Evolutionary conservation across 2,329 filamentous ascomycete genomes (phyloP), one percentile per base, ranked within the genome.

Genomic region (Fusarium acutatum): DNA sequence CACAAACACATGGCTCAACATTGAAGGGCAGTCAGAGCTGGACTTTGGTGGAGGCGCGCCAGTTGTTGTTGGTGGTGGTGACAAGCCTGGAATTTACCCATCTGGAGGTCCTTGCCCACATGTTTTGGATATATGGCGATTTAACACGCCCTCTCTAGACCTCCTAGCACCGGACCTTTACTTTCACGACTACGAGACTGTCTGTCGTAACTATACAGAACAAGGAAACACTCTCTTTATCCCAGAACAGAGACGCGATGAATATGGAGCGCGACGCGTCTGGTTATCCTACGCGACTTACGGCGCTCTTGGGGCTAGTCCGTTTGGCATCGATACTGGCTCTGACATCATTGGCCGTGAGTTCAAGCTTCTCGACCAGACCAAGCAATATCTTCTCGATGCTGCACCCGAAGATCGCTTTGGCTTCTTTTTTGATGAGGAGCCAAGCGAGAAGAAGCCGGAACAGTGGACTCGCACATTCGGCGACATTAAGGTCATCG

Each of bases 231-330:
- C 85, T 0, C 80, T 88, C 0, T 87, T 88, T 69, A 87, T 88
- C 41, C 86, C 86, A 0, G 86, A 88, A 77, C 86, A 88, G 72
- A 80, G 86, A 10, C 81, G 86, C 18, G 86, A 88, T 60, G 85
- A 85, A 40, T 80, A 83, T 34, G 85, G 85, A 11, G 81, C 83
- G 0, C 76, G 84, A 11, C 71, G 85, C 5, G 75, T 86, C 2
- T 87, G 84, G 83, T 57, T 81, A 0, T 82, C 85, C 0, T 83
- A 82, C 26, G 84, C 82, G 4, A 81, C 82, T 0, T 82, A 84
- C 57, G 79, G 79, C 18, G 80, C 80, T 6, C 71, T 86, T 0
- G 84, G 84, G 1, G 75, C 79, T 0, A 77, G 78, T 2, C 83
- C 84, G 0, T 86, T 86, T 61, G 82, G 82, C 13, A 83, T 83